These are phyloP conservation scores for Calcarisporium arbuscula DNA, from an alignment of 2,329 filamentous ascomycete genomes.

Conservation along the genomic window DNA sequence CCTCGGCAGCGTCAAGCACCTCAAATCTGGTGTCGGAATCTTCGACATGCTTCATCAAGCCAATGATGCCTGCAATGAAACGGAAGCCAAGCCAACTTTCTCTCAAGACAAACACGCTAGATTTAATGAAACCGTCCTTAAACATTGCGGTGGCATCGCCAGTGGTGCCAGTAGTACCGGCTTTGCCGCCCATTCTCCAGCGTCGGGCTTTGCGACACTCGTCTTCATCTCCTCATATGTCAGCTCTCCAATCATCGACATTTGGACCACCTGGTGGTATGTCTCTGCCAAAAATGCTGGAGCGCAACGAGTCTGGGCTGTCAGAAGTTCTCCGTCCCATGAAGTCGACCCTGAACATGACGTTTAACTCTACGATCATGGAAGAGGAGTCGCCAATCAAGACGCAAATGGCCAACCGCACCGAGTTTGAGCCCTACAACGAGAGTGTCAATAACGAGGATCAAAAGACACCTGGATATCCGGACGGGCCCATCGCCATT, in stretches of 20 bases:
- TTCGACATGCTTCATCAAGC: conserved; percentile 75
- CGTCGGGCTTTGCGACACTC: conserved; percentile 61
- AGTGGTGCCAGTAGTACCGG: conserved; percentile 51
- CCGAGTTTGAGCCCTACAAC: conserved; percentile 49
- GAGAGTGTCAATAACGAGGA: conserved; percentile 71
- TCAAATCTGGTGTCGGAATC: conserved; percentile 52
- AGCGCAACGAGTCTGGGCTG: conserved; percentile 54
- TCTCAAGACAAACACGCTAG: conserved; percentile 63
- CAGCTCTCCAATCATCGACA: conserved; percentile 50
- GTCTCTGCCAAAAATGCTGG: conserved; percentile 55
- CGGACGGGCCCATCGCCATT: conserved; percentile 74
- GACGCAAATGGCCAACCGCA: conserved; percentile 55
- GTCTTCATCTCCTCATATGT: conserved; percentile 61
- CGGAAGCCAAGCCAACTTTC: conserved; percentile 74
- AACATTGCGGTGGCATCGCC: too few relatives aligned
- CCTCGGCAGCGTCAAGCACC: conserved; percentile 38
- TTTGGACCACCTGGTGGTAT: conserved; percentile 58
- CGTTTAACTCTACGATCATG: conserved; percentile 38
- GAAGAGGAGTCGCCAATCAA: conserved; percentile 55
- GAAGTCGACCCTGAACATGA: conserved; percentile 30
- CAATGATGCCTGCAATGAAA: conserved; percentile 62
- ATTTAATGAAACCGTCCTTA: conserved; percentile 43
- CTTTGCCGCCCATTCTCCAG: conserved; percentile 52
- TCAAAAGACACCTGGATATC: conserved; percentile 76
- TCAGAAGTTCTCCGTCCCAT: conserved; percentile 51